Base-by-base conservation (phyloP, 352 stramenopile genomes). In the Globisporangium middletonii region DNA sequence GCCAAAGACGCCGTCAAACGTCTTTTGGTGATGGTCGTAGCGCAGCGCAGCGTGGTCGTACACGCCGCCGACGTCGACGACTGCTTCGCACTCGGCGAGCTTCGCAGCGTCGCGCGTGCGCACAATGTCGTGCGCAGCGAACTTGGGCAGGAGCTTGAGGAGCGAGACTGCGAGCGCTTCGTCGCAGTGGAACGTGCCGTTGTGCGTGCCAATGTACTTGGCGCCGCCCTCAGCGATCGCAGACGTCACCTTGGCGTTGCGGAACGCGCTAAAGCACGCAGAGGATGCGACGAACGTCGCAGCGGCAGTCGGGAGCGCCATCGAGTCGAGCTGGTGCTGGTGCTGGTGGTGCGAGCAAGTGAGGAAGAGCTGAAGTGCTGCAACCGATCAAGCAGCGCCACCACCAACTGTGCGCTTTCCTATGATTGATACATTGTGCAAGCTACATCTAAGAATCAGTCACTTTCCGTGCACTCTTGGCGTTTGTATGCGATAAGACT, bases 1-100 rank as follows among this genome's bases (percentile, higher is more conserved):
- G 35, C 86, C 81, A 48, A 97, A 93, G 2, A 81, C 92, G 42
- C 83, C 77, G 13, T 79, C 72, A 51, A 98, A 98, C 7, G 74
- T 96, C 61, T 97, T 86, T 79, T 99, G 96, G 77, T 99, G 97
- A 75, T 99, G 97, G 83, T 99, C 97, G 65, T 98, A 99, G 19
- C 92, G 84, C 44, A 88, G 69, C 46, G 61, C 64, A 3, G 76
- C 60, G 44, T 95, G 68, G 68, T 99, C 88, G 72, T 99, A 99
- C 19, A 92, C 68, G 16, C 95, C 96, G 2, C 96, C 96, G 0
- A 99, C 97, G 71, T 99, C 97, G 28, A 99, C 94, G 1, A 99
- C 94, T 27, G 97, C 96, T 55, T 98, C 86, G 55, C 93, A 97
- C 43, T 86, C 73, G n/a, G 83, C 75, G n/a, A 99, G 73, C 55